Base-by-base conservation (phyloP, 1,284 basidiomycete genomes). In the Grifola frondosa region DNA sequence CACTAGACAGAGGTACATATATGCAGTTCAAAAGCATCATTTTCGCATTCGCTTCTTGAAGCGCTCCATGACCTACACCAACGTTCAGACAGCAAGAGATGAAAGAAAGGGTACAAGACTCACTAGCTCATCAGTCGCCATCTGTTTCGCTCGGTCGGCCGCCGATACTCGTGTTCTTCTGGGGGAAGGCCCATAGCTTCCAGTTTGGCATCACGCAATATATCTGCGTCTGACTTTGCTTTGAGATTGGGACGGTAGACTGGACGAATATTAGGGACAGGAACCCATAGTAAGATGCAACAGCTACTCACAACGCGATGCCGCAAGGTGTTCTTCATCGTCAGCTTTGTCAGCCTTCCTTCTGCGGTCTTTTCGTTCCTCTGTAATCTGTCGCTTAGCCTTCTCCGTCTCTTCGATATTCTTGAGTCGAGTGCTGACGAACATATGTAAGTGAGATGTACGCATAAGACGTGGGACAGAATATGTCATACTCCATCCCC, bases 321-420 rank as follows among this genome's bases (percentile, higher is more conserved):
- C 84, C 8, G 85, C 85, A 35, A 93, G 80, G 58, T 87, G 86
- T 31, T 83, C 86, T 54, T 91, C 86, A 45, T 91, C 88, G 20
- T 77, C 76, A 2, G 40, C 75, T 21, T 68, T 61, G 20, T 77
- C 76, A 2, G 40, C 75, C 21, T 68, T 61, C 52, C 69, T 77
- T 53, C 74, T 77, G 30, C 69, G 69, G 10, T 78, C 79, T 40
- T 81, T 78, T 24, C 82, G 75, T 42, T 80, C 76, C 49, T 97
- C 91, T 3, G 85, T 80, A 24, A 95, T 84, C 13, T 78, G 72
- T 1, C 91, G 77, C 66, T 97, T 97, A 0, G 94, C 96, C 54
- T 90, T 93, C 62, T 98, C 96, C 0, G 96, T 99, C 44, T 95
- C 88, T 61, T 97, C 92, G 35, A 99, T 98, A 62, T 97, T 98